phyloP scores from a whole-genome alignment of 257 asterid genomes.

The Lithospermum erythrorhizon region DNA sequence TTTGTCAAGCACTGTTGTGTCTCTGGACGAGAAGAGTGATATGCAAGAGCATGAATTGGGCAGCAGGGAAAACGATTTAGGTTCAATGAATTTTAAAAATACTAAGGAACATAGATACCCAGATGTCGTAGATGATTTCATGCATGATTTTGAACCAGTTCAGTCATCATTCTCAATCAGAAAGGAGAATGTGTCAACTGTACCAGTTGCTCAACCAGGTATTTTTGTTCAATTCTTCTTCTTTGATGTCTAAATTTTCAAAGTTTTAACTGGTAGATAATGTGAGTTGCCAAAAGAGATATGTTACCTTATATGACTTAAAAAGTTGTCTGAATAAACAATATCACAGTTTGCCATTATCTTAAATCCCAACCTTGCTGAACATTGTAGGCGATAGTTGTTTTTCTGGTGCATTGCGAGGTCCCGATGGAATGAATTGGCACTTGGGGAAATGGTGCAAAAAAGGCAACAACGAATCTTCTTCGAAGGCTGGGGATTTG shows the following conservation, averaged over 20 bases:
- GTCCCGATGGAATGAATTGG: constrained; percentile 80
- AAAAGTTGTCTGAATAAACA: neutral
- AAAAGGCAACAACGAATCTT: constrained; percentile 29
- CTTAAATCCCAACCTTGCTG: neutral
- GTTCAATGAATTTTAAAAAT: constrained; percentile 17
- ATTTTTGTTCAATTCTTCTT: constrained; percentile 1
- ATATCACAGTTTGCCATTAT: neutral
- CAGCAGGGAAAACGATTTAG: constrained; percentile 21
- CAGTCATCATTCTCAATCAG: constrained; percentile 24
- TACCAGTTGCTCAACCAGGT: constrained; percentile 41
- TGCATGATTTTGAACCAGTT: constrained; percentile 28
- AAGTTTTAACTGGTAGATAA: neutral
- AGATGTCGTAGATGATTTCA: constrained; percentile 33
- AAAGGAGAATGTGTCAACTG: constrained; percentile 25
- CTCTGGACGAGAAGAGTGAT: constrained; percentile 25
- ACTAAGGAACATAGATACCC: constrained; percentile 13
- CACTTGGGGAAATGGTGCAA: constrained; percentile 97
- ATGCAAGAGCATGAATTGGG: constrained; percentile 17
- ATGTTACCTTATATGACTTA: neutral
- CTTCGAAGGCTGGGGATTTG: constrained; percentile 39
- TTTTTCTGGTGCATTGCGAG: constrained; percentile 64
- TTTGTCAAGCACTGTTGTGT: constrained; percentile 18
- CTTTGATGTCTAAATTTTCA: neutral
- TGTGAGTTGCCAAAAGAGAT: neutral
- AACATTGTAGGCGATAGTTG: constrained; percentile 35